Base-by-base conservation (phyloP, 2,329 filamentous ascomycete species). In the Capronia coronata region DNA sequence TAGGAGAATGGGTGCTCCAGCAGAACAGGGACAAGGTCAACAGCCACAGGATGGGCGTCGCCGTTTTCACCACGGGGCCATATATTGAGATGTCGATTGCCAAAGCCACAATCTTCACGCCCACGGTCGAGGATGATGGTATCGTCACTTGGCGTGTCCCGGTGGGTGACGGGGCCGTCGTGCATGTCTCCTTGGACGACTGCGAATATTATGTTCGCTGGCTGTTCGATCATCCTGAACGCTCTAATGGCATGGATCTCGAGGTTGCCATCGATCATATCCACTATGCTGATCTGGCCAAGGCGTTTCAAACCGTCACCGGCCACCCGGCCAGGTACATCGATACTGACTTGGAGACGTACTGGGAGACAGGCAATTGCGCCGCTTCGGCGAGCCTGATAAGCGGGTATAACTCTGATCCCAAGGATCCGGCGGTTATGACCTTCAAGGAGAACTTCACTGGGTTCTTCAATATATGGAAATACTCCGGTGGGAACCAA, bases 381-480 rank as follows among this genome's bases (percentile, higher is more conserved):
- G 52, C 55, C 1, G n/a, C 23, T 2, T 43, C 55, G 1, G 62
- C 60, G 0, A 55, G 64, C n/a, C 14, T 5, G 0, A 59, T 68
- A 0, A 63, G 69, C 1, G 72, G 66, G 0, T 68, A 71, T 11
- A 70, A 65, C 52, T 60, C 64, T 9, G 61, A 64, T 49, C 60
- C 54, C 5, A 59, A 61, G 3, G 70, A 71, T 52, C 57, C 65
- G 14, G 62, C 66, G 2, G 59, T 64, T 9, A 63, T 72, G 65
- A 74, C 59, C 1, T 48, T 73, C 3, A 61, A 62, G 27, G 60
- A 73, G 39, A 79, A 78, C 55, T 79, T 79, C 55, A 70, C 68
- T 0, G 74, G 68, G 0, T 78, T 73, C 55, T 78, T 74, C 71
- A 73, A 68, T 48, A 51, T 71, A 45, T 78, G 68, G 65, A 67